phyloP scores from a whole-genome alignment of 2,329 filamentous ascomycete species.

The Furcasterigmium sp. region DNA sequence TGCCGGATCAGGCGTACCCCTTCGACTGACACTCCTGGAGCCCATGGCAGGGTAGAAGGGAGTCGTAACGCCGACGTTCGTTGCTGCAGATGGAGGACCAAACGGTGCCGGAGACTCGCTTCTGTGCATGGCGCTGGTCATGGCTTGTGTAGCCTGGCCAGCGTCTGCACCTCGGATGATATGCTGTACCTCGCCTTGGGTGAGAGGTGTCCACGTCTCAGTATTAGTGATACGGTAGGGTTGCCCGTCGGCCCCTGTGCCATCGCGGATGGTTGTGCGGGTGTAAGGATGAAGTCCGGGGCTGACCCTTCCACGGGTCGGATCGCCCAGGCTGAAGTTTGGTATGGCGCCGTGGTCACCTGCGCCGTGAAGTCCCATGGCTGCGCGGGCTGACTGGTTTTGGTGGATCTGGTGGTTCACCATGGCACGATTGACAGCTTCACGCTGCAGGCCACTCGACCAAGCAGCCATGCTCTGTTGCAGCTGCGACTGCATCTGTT shows the following conservation, averaged over 20 bases:
- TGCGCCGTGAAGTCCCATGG: constrained; percentile 33
- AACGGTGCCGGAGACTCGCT: constrained; percentile 24
- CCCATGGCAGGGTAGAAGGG: constrained; percentile 27
- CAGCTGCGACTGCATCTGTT: constrained; percentile 20
- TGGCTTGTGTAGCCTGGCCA: constrained; percentile 33
- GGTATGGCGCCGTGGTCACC: constrained; percentile 23
- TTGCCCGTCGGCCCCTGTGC: constrained; percentile 11
- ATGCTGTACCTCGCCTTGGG: constrained; percentile 38
- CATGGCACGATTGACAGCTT: constrained; percentile 35
- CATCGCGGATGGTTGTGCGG: constrained; percentile 10
- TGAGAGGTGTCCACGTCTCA: constrained; percentile 19
- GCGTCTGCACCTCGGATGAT: constrained; percentile 41
- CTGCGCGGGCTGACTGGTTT: constrained; percentile 34
- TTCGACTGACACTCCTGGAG: constrained; percentile 37
- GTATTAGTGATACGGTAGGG: constrained; percentile 13
- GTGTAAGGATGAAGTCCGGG: constrained; percentile 15
- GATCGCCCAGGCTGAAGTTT: constrained; percentile 16
- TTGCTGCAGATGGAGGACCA: constrained; percentile 11
- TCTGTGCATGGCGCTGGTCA: constrained; percentile 45
- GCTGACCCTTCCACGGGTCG: constrained; percentile 20
- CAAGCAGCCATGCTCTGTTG: constrained; percentile 39
- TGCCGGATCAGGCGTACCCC: constrained; percentile 40
- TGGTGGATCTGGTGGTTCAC: constrained; percentile 37
- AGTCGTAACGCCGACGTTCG: constrained; percentile 38
- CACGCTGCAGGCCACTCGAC: constrained; percentile 40